These are phyloP conservation scores for Purpureocillium lavendulum DNA, from an alignment of 2,329 filamentous ascomycete species.

Conservation along the genomic window DNA sequence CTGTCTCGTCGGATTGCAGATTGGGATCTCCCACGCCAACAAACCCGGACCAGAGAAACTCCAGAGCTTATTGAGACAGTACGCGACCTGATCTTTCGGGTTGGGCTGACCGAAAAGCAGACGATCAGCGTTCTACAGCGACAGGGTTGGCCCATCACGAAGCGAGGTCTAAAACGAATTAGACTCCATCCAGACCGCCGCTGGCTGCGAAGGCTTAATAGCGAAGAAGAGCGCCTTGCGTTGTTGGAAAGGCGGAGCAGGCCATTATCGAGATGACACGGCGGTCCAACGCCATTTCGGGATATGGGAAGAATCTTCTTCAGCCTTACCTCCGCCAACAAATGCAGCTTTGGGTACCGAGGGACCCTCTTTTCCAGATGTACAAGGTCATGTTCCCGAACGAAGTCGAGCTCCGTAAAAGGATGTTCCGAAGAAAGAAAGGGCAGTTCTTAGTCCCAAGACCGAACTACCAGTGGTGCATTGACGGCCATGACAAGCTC, in stretches of 20 bases:
- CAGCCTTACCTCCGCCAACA: background rate
- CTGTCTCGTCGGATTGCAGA: background rate
- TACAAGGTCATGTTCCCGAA: conserved; percentile 2
- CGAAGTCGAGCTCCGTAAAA: conserved; percentile 4
- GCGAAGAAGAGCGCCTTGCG: conserved; percentile 3
- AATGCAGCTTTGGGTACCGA: background rate
- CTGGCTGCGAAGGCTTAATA: conserved; percentile 1
- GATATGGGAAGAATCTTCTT: background rate
- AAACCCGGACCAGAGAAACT: conserved; percentile 5
- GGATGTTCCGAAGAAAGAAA: conserved; percentile 3
- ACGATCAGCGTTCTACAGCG: background rate
- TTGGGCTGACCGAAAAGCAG: background rate
- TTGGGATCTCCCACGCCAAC: conserved; percentile 3
- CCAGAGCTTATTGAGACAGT: conserved; percentile 5
- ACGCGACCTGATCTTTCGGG: conserved; percentile 3
- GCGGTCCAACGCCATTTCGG: conserved; percentile 1
- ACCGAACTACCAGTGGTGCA: conserved; percentile 7
- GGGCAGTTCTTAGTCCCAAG: conserved; percentile 3
- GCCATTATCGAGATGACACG: conserved; percentile 6
- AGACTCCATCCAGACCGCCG: background rate
- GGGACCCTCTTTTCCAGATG: background rate
- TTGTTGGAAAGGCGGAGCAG: conserved; percentile 5
- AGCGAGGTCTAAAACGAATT: background rate
- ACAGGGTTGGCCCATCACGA: background rate
- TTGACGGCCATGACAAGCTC: conserved; percentile 6